Evolutionary conservation across 768 basidiomycete genomes (phyloP).

Genomic region (Tephrocybe sp.): DNA sequence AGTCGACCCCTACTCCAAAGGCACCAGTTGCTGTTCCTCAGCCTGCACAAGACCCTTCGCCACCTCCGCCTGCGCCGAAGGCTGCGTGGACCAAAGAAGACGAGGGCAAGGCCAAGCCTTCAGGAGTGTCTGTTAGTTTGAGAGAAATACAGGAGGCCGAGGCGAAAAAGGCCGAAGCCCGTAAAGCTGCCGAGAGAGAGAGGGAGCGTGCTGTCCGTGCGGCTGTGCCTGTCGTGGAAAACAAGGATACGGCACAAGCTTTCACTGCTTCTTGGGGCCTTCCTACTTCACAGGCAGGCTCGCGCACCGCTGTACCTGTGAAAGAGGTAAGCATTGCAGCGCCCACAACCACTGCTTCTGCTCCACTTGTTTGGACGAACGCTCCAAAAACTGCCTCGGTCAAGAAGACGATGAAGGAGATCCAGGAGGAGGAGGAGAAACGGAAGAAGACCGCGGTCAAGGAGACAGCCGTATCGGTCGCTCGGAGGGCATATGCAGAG

Average conservation of each 20-base stretch:
- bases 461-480: slow-evolving; percentile 56
- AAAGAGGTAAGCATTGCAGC: slow-evolving; percentile 39
- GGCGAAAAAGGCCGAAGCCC: slow-evolving; percentile 73
- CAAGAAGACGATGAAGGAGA: slow-evolving; percentile 98
- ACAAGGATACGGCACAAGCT: slow-evolving; percentile 56
- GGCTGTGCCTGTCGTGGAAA: slow-evolving; percentile 33
- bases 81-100: slow-evolving; percentile 71
- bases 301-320: slow-evolving; percentile 35
- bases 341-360: slow-evolving; percentile 30
- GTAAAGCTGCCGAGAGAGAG: slow-evolving; percentile 74
- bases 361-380: slow-evolving; percentile 80
- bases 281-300: slow-evolving; percentile 78
- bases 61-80: slow-evolving; percentile 37
- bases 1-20: slow-evolving; percentile 16
- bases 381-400: slow-evolving; percentile 48
- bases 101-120: slow-evolving; percentile 52
- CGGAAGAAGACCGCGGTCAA: slow-evolving; percentile 69
- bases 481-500: slow-evolving; percentile 78
- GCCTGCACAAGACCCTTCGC: slow-evolving; percentile 18
- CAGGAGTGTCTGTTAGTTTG: slow-evolving; percentile 58
- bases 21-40: slow-evolving; percentile 14
- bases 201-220: slow-evolving; percentile 60
- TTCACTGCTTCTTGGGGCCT: slow-evolving; percentile 84
- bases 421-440: slow-evolving; percentile 95
- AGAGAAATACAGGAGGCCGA: slow-evolving; percentile 97